Conservation (phyloP, 495 filamentous ascomycete species). For the Aspergillus carlsbadensis region DNA sequence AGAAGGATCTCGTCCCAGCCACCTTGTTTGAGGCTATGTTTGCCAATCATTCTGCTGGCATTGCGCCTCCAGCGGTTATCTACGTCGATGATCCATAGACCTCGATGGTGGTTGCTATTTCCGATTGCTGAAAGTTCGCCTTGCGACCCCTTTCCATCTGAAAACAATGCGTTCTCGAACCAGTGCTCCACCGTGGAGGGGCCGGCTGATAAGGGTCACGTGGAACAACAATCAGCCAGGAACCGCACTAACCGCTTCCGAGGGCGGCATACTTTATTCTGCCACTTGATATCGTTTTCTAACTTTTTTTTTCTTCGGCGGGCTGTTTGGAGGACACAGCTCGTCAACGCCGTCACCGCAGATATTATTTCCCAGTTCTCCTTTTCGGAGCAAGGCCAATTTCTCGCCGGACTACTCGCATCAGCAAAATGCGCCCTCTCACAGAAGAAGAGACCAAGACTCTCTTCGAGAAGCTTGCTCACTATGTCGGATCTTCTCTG, state of each 20-base stretch:
- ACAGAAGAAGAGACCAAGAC: constrained; percentile 71
- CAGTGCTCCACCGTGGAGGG: too few species aligned
- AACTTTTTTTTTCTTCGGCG: constrained; percentile 2
- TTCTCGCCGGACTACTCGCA: neutral
- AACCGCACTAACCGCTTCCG: neutral
- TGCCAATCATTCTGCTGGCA: neutral
- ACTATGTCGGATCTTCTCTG: constrained; percentile 77
- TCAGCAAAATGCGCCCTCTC: constrained; percentile 63
- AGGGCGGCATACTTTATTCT: neutral
- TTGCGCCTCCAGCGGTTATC: neutral
- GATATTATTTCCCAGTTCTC: too few species aligned
- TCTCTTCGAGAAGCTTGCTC: constrained; percentile 81
- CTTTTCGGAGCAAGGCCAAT: too few species aligned
- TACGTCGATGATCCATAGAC: too few species aligned
- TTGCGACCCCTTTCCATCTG: too few species aligned
- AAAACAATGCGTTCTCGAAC: too few species aligned
- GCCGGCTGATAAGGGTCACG: too few species aligned
- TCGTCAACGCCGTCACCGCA: neutral
- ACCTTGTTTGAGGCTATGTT: neutral
- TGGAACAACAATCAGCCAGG: neutral
- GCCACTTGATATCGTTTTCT: constrained; percentile 2
- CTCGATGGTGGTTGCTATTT: too few species aligned
- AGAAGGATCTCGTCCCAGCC: neutral
- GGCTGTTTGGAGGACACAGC: too few species aligned
- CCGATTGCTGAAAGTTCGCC: too few species aligned